Base-by-base conservation (phyloP, 352 stramenopile species). In the Globisporangium radiosum region DNA sequence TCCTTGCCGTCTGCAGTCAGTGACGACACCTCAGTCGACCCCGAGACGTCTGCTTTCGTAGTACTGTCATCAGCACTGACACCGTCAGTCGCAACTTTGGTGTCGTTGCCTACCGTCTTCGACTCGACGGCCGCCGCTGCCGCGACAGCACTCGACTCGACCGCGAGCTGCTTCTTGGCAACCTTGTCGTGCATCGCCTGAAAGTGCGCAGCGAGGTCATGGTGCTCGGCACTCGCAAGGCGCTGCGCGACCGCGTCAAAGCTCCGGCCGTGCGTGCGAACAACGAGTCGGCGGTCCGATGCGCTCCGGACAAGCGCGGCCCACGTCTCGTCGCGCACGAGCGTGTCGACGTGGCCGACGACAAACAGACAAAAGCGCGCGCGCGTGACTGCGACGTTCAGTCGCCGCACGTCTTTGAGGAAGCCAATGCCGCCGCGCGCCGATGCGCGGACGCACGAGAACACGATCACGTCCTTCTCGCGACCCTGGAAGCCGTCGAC, bases 391-490 rank as follows among this genome's bases (percentile, higher is more conserved):
- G 78, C 87, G 47, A 97, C 90, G 43, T 97, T 97, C 17, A 97
- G 60, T 54, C 90, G 87, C 15, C 90, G 85, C 62, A 95, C 78
- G 62, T 97, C 90, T 43, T 81, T 85, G 56, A 97, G 73, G 68
- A 97, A 97, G 53, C 90, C 90, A 59, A 97, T 94, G 19, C 85
- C 85, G 19, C 88, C 78, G 6, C 80, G 70, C 33, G 73, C 70
- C 9, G 83, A 93, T 8, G 90, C 76, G 50, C 90, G 87, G 14
- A 99, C 97, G 43, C 95, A 95, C 7, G 95, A 99, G 68, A 99
- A 98, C 45, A 99, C 94, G 61, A 99, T 99, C 13, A 99, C 71
- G 70, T 99, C 97, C 59, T 98, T 98, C 74, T 99, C 97, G 52
- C 97, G 81, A 1, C 97, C 97, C 54, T 99, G 97, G 69, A 98